These are phyloP conservation scores for Raphidocelis subcapitata DNA, from an alignment of 139 green algal genomes.

Conservation along the genomic window DNA sequence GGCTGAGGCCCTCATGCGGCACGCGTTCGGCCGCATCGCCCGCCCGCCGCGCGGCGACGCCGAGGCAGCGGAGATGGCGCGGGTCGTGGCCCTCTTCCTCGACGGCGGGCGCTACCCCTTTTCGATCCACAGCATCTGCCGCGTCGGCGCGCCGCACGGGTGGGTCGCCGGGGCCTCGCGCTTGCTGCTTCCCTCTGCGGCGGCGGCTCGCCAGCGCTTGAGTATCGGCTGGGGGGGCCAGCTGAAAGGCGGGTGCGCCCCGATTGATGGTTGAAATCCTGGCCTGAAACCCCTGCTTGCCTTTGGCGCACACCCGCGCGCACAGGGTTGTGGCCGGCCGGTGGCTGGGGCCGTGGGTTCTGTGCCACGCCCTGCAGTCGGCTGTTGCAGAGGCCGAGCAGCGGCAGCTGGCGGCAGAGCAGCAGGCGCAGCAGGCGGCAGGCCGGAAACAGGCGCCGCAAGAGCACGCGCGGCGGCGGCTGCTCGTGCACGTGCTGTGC, in stretches of 20 bases:
- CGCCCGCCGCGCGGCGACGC: slow-evolving; percentile 6
- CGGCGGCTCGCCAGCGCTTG: neutral
- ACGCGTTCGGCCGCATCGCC: slow-evolving; percentile 48
- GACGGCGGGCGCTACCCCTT: slow-evolving; percentile 49
- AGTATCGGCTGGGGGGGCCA: neutral
- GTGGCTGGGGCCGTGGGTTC: slow-evolving; percentile 88
- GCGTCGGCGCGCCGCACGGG: slow-evolving; percentile 56
- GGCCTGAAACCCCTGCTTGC: neutral
- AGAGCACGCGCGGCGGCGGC: slow-evolving; percentile 8
- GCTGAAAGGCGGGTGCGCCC: neutral
- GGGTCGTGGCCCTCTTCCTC: slow-evolving; percentile 55
- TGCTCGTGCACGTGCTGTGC: slow-evolving; percentile 65
- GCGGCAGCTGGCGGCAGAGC: no score
- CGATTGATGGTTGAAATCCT: neutral
- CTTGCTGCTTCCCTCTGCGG: neutral
- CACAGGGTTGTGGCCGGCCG: slow-evolving; percentile 74
- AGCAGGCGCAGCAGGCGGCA: no score
- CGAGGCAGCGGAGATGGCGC: slow-evolving; percentile 24
- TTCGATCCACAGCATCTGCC: slow-evolving; percentile 83
- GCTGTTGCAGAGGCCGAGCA: slow-evolving; percentile 19
- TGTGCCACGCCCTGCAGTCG: slow-evolving; percentile 75
- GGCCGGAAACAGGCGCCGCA: slow-evolving; percentile 10
- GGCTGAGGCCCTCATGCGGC: slow-evolving; percentile 66
- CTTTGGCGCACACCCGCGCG: neutral
- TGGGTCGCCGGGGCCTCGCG: slow-evolving; percentile 24